Base-by-base conservation (phyloP, 768 basidiomycete species). In the Pleurotus ostreatus region DNA sequence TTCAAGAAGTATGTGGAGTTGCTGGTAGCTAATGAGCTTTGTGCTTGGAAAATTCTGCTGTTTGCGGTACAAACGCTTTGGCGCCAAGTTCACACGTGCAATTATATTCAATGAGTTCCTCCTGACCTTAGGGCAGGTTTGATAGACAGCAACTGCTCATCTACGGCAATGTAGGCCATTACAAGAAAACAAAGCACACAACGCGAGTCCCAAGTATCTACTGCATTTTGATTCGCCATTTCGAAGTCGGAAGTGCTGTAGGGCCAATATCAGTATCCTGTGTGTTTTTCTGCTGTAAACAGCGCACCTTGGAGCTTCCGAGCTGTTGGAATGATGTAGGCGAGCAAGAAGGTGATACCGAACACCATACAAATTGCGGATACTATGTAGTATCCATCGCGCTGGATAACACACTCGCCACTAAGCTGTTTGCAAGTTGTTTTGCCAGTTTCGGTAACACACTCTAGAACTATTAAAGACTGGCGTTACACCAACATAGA, bases 381-480 rank as follows among this genome's bases (percentile, higher is more conserved):
- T 51, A 95, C 83, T 57, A 84, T 79, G 70, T 94, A 98, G 71
- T 96, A 98, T 9, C 97, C 97, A 70, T 99, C 97, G 20, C 80
- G 80, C 69, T 91, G 84, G 1, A 87, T 91, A 48, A 89, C 74
- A 69, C 97, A 99, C 40, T 76, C 71, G 0, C 97, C 97, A 9
- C 81, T 86, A 53, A 91, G 75, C 2, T 84, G 81, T 18, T 79
- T 75, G 70, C 97, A 98, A 4, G 77, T 70, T 5, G 80, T 75
- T 66, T 94, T 96, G 20, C 96, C 97, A 57, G 86, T 85, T 11
- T 98, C 96, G 4, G 94, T 92, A 37, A 94, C 88, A 70, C 97
- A 98, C 69, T 98, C 96, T 11, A 81, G 71, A 16, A 86, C 92
- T 93, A 61, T 34, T 34, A 8, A 34, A 34, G 30, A 9, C 30